Conservation (phyloP, 306 rosid genomes). For the Prunus mira region DNA sequence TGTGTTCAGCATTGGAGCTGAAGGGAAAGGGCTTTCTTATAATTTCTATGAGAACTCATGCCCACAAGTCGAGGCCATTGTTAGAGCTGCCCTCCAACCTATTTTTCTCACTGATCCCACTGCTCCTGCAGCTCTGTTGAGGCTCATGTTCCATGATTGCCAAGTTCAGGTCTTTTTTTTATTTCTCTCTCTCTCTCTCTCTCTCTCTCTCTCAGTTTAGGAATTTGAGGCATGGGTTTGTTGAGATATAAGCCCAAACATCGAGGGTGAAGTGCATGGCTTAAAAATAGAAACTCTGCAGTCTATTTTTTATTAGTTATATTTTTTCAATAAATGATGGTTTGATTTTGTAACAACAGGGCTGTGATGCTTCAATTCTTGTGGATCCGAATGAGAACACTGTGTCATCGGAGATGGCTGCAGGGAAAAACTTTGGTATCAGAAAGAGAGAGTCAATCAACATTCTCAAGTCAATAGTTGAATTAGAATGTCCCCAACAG, state of each 20-base stretch:
- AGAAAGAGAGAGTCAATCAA: constrained; percentile 21
- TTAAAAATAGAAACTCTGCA: neutral
- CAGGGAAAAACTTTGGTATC: constrained; percentile 26
- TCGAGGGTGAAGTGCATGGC: neutral
- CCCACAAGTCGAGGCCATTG: constrained; percentile 27
- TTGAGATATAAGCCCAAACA: neutral
- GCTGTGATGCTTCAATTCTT: constrained; percentile 38
- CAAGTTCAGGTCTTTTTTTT: constrained; percentile 26
- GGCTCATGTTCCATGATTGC: constrained; percentile 45
- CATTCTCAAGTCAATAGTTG: constrained; percentile 24
- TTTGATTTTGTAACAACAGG: constrained; percentile 7
- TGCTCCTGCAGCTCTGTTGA: constrained; percentile 35
- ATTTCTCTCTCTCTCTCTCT: too few relatives aligned
- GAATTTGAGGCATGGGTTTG: neutral
- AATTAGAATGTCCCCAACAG: constrained; percentile 25
- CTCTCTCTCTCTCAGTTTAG: neutral
- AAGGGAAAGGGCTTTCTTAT: constrained; percentile 24
- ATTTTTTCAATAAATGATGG: neutral
- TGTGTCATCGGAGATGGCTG: constrained; percentile 18
- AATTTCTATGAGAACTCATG: constrained; percentile 32
- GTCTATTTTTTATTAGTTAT: neutral
- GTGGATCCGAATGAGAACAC: constrained; percentile 10
- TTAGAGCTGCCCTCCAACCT: constrained; percentile 14
- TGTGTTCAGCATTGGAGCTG: constrained; percentile 4
- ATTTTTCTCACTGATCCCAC: constrained; percentile 27